Evolutionary conservation across 176 grass and related monocot species (phyloP).

Genomic region (Hyparrhenia diplandra): DNA sequence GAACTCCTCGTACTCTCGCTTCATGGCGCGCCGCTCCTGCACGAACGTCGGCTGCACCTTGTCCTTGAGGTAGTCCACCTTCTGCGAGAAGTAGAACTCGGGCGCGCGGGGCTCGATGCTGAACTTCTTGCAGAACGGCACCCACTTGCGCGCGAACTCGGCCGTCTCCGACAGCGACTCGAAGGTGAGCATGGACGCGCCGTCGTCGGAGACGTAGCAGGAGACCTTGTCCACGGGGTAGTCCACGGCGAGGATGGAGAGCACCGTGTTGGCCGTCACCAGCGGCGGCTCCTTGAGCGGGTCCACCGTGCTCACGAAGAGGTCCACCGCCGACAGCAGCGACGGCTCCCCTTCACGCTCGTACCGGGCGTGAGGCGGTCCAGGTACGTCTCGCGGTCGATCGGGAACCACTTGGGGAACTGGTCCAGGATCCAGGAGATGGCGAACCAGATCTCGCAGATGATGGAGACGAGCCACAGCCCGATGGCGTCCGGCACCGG

Average conservation of each 20-base stretch:
- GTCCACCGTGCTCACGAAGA: slow-evolving; percentile 95
- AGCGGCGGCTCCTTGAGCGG: slow-evolving; percentile 96
- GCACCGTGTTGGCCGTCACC: slow-evolving; percentile 92
- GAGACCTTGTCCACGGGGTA: slow-evolving; percentile 98
- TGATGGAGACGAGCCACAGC: slow-evolving; percentile 84
- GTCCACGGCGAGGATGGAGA: slow-evolving; percentile 93
- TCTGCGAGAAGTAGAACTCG: slow-evolving; percentile 85
- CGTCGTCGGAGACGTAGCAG: slow-evolving; percentile 97
- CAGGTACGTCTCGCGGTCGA: slow-evolving; percentile 95
- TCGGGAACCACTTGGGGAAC: slow-evolving; percentile 99
- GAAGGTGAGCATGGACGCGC: slow-evolving; percentile 97
- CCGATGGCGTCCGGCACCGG: slow-evolving; percentile 78
- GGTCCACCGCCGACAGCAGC: slow-evolving; percentile 71
- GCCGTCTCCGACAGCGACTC: slow-evolving; percentile 88
- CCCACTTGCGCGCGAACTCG: slow-evolving; percentile 96
- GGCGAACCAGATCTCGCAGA: slow-evolving; percentile 97
- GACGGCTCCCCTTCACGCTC: slow-evolving; percentile 92
- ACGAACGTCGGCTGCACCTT: slow-evolving; percentile 94
- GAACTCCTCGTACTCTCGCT: slow-evolving; percentile 99
- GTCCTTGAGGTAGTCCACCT: slow-evolving; percentile 98
- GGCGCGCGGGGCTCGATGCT: slow-evolving; percentile 90
- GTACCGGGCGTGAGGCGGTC: slow-evolving; percentile 81
- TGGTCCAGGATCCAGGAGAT: slow-evolving; percentile 97
- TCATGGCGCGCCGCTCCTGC: slow-evolving; percentile 93
- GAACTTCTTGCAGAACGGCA: slow-evolving; percentile 99